A percentile compares a stretch with the other conserved stretches of the same genome.
phyloP scores from a whole-genome alignment of 768 basidiomycete genomes.

The Termitomyces heimii region DNA sequence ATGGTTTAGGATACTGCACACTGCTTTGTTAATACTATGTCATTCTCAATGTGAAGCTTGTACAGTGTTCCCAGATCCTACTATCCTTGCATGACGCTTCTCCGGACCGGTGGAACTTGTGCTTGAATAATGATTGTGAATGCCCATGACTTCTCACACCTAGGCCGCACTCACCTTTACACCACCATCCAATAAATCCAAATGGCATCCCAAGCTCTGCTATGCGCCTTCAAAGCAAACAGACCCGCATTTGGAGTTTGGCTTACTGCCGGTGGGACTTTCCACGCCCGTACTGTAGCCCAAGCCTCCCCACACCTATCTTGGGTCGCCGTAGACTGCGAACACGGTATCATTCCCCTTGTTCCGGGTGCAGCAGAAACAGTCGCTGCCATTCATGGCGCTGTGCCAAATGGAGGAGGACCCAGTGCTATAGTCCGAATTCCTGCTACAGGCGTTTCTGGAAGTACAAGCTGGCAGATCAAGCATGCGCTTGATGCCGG shows the following conservation, averaged over 20 bases:
- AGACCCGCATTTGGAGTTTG: constrained; percentile 65
- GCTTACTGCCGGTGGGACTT: constrained; percentile 54
- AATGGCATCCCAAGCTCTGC: constrained; percentile 53
- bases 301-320: constrained; percentile 49
- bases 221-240: constrained; percentile 44
- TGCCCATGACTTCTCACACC: not conserved
- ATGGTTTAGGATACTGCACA: not conserved
- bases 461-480: constrained; percentile 62
- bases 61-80: not conserved
- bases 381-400: constrained; percentile 45
- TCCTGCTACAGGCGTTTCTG: constrained; percentile 54
- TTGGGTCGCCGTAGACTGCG: constrained; percentile 65
- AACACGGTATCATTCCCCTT: constrained; percentile 56
- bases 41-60: not conserved
- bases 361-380: constrained; percentile 52
- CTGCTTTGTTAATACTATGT: not conserved
- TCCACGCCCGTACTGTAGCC: constrained; percentile 55
- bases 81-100: not conserved
- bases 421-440: constrained; percentile 57
- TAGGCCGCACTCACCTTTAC: not conserved
- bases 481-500: constrained; percentile 67
- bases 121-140: not conserved
- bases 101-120: not conserved
- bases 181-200: not conserved
- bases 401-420: constrained; percentile 34